Evolutionary conservation across 1,284 basidiomycete species (phyloP), one percentile per base, ranked within the genome.

Genomic region (Ceratorhiza oryzae-sativae): DNA sequence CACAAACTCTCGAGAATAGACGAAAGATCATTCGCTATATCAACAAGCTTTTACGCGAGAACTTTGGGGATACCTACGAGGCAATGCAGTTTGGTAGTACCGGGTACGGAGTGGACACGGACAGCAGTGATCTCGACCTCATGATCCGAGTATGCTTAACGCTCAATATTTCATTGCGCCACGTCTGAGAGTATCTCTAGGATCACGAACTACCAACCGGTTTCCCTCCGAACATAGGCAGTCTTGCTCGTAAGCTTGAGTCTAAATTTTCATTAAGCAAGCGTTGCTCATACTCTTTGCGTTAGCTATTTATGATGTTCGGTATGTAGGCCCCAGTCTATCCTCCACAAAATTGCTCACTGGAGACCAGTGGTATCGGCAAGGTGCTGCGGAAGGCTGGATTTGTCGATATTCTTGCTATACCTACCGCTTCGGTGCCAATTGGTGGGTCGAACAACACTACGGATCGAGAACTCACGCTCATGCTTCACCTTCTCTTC

Each of bases 11-110:
- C 34, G 23, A 65, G n/a, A 65, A 63, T 10, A 74, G 77, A 32
- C 55, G 62, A 27, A 48, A 61, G 20, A 76, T 75, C 13, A 76
- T 77, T 12, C 39, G 58, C 18, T 58, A 61, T n/a, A 71, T 78
- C 18, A 63, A 76, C 30, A 68, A 60, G 6, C 76, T 76, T 9
- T 79, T 86, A 15, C 76, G 74, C 58, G 59, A 71, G 2, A 71
- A 65, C 10, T 85, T 79, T 75, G 83, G 84, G 1, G 1, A 18
- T 2, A 39, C 74, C n/a, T 86, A 83, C 76, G 60, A 42, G 3
- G 80, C 86, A 0, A 78, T 81, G 59, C 65, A 80, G 5, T 87
- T 86, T 76, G 86, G 86, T 23, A 86, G 86, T 73, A 80, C 81
- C n/a, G 81, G 81, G 48, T 86, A 86, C 76, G 83, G 84, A 18